Base-by-base conservation (phyloP, 768 basidiomycete genomes). In the Tricholoma flavovirens region DNA sequence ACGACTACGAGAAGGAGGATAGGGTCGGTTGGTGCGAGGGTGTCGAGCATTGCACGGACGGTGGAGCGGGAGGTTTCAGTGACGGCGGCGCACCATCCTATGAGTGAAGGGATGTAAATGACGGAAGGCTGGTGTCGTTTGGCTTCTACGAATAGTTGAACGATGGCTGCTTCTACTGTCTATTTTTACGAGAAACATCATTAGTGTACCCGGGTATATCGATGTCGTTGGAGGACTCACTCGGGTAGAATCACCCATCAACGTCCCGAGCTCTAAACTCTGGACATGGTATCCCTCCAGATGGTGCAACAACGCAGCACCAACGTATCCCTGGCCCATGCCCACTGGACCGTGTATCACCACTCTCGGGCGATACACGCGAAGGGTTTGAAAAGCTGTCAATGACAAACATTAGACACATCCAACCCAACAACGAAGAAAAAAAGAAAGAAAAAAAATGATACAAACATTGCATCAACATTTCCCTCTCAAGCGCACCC, bases 71-170 rank as follows among this genome's bases (percentile, higher is more conserved):
- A 81, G 0, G 88, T 87, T 62, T 98, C 94, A 0, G 88, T 81
- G 21, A 98, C 82, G 2, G 93, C 84, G 0, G 84, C 76, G 60
- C 88, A 89, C 94, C 95, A 98, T 0, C 86, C 82, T 1, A 83
- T 64, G 5, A 99, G 81, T 1, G 92, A 90, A 0, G 96, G 96
- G 29, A 99, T 91, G 69, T 95, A 98, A 49, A 99, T 82, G 35
- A 98, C 87, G 0, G 93, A 94, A 0, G 97, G 97, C 63, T 96
- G 94, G 67, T 97, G 92, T 24, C 96, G 86, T 67, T 98, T 98
- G 0, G 96, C 97, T 69, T 99, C 97, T 19, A 95, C 81, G 65
- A 99, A 98, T 15, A 97, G 77, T 63, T 98, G 95, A 4, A 98
- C 93, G 53, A 98, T 85, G 2, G 91, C 88, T 1, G 97, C 91